Percentiles rank a stretch among this genome's conserved stretches.
phyloP scores from a whole-genome alignment of 768 basidiomycete species.

The Serendipita sp. region DNA sequence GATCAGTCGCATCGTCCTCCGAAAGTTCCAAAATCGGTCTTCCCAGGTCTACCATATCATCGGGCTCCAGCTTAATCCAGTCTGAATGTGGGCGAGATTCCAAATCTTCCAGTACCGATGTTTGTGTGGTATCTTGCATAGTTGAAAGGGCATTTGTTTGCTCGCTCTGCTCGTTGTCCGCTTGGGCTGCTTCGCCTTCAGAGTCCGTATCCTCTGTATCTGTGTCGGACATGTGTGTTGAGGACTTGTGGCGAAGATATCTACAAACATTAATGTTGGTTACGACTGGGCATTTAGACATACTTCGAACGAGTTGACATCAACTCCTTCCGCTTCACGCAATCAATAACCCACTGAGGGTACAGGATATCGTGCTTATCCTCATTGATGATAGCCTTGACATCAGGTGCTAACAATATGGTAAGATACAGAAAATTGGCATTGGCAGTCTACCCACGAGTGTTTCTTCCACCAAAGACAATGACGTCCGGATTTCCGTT shows the following conservation, averaged over 20 bases:
- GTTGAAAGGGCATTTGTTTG: slow-evolving; percentile 47
- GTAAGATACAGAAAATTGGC: not conserved
- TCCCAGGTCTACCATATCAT: not conserved
- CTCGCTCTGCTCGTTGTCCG: slow-evolving; percentile 21
- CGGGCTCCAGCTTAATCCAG: slow-evolving; percentile 22
- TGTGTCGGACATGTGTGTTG: slow-evolving; percentile 20
- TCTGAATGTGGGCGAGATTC: slow-evolving; percentile 22
- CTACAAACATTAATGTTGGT: not conserved
- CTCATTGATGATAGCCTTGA: slow-evolving; percentile 56
- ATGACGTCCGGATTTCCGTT: slow-evolving; percentile 22
- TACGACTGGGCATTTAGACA: not conserved
- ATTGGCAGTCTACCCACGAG: slow-evolving; percentile 33
- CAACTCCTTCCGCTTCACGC: slow-evolving; percentile 35
- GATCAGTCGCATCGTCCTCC: slow-evolving; percentile 17
- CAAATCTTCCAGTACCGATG: slow-evolving; percentile 16
- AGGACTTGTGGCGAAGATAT: not conserved
- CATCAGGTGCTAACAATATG: slow-evolving; percentile 42
- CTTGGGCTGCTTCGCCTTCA: slow-evolving; percentile 19
- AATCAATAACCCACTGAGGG: slow-evolving; percentile 72
- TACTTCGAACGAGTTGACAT: not conserved
- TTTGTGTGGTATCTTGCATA: slow-evolving; percentile 45
- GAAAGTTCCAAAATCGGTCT: slow-evolving; percentile 10
- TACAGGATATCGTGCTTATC: slow-evolving; percentile 55
- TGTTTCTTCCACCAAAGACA: slow-evolving; percentile 53
- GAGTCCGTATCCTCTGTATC: slow-evolving; percentile 20